Evolutionary conservation across 2,329 filamentous ascomycete genomes (phyloP), one percentile per base, ranked within the genome.

Genomic region (Aspergillus piperis): DNA sequence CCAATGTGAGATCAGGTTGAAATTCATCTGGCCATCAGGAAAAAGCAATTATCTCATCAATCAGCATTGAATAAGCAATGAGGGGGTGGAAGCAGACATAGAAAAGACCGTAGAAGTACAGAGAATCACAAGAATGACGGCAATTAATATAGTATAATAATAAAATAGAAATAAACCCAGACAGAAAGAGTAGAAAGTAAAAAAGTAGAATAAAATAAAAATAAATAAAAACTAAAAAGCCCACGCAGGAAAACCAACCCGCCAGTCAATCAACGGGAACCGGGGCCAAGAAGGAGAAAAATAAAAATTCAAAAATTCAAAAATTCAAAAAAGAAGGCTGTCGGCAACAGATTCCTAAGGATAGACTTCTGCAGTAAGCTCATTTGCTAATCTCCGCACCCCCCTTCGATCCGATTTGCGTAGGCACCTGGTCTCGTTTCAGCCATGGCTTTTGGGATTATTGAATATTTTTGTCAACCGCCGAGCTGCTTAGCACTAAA

Each of bases 341-440:
- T 62, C 62, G 62, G 62, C 64, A 71, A 69, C 66, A 68, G 66
- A 68, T 68, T 72, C 69, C 66, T 68, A 64, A 70, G 60, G 30
- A 57, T 60, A 62, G 56, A 48, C 54, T 60, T 65, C 61, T 65
- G 62, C 63, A 65, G 63, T 62, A 60, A 60, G 61, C 61, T 62
- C 58, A 55, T 51, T 54, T 62, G 47, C 54, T 57, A 38, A 62
- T 58, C 56, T 48, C 57, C 56, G 49, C 57, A 36, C 32, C 32
- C 57, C 42, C 54, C 48, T 52, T 61, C 54, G 62, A 66, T 66
- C 62, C 62, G 61, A 65, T 59, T 61, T 65, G 58, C 58, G 57
- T 59, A 60, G 42, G 57, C 53, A 52, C 19, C 62, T 58, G 61
- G 60, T 61, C 56, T 64, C 49, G 63, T 67, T 63, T 62, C 65